These are phyloP conservation scores for Helicostylum pulchrum DNA, from an alignment of 192 early-diverging fungal species.

Conservation along the genomic window DNA sequence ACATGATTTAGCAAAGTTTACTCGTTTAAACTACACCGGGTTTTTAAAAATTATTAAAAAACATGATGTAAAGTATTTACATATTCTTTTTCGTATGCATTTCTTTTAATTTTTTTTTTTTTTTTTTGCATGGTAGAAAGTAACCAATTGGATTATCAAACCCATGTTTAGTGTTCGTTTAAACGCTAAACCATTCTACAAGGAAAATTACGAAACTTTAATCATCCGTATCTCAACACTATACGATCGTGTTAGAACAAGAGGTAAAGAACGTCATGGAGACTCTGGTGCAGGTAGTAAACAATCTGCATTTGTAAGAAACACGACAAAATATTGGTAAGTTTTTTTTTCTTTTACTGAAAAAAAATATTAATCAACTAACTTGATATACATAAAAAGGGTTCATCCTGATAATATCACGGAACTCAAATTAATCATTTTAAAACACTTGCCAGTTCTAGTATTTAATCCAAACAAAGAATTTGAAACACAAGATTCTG, in stretches of 20 bases:
- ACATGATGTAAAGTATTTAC: conserved; percentile 68
- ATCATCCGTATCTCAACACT: conserved; percentile 84
- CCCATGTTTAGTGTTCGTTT: conserved; percentile 75
- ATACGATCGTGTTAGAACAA: conserved; percentile 74
- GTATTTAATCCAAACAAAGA: conserved; percentile 82
- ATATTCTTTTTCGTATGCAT: not conserved
- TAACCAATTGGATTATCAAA: conserved; percentile 80
- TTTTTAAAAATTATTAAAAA: conserved; percentile 97
- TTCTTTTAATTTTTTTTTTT: conserved; percentile 10
- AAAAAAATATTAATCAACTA: not conserved
- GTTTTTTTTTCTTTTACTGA: too few relatives aligned
- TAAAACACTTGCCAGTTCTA: conserved; percentile 90
- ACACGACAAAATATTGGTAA: conserved; percentile 95
- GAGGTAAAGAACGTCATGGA: conserved; percentile 60
- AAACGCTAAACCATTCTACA: conserved; percentile 80
- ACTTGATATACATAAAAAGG: conserved; percentile 8
- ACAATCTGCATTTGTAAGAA: conserved; percentile 79
- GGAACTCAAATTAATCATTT: conserved; percentile 88
- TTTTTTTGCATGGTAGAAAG: conserved; percentile 55
- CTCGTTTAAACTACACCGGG: conserved; percentile 78
- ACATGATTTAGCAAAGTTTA: conserved; percentile 80
- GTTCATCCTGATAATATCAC: conserved; percentile 96
- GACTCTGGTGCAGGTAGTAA: conserved; percentile 51
- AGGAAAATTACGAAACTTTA: conserved; percentile 84
- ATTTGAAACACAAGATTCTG: conserved; percentile 72